These are phyloP conservation scores for Lactarius indigo DNA, from an alignment of 768 basidiomycete genomes.

Conservation along the genomic window DNA sequence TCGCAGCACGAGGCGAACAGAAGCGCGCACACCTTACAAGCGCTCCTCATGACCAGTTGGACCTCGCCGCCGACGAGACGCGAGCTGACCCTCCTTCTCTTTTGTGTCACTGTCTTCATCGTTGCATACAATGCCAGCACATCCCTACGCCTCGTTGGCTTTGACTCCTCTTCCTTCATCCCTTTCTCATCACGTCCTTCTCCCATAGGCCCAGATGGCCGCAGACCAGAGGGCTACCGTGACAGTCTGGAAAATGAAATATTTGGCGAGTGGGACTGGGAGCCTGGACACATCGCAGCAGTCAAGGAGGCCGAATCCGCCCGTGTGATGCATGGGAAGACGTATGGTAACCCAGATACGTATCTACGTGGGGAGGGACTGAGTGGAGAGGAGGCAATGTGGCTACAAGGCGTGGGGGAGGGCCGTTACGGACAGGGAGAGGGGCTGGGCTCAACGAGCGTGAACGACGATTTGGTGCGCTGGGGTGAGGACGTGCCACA, in stretches of 20 bases:
- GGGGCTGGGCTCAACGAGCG: conserved; percentile 32
- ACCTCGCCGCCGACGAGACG: conserved; percentile 64
- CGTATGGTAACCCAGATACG: conserved; percentile 27
- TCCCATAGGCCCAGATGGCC: conserved; percentile 45
- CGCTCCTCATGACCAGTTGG: conserved; percentile 40
- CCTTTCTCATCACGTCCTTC: neutral
- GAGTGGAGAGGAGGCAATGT: conserved; percentile 28
- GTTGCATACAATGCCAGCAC: conserved; percentile 73
- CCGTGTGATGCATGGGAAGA: conserved; percentile 36
- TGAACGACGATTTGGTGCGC: conserved; percentile 50
- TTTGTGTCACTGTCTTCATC: conserved; percentile 61
- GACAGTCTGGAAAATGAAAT: conserved; percentile 59
- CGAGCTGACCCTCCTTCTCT: conserved; percentile 66
- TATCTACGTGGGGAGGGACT: conserved; percentile 43
- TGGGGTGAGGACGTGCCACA: conserved; percentile 58
- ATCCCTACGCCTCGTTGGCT: conserved; percentile 48
- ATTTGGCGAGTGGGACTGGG: conserved; percentile 69
- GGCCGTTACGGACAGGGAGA: conserved; percentile 27
- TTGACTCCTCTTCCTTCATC: conserved; percentile 24
- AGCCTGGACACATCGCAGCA: conserved; percentile 54
- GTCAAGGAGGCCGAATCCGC: conserved; percentile 46
- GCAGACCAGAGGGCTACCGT: conserved; percentile 48
- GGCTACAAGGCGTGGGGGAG: conserved; percentile 26
- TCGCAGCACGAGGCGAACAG: neutral
- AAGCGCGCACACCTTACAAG: neutral